These are phyloP conservation scores for Triadica sebifera DNA, from an alignment of 345 rosid species.

Conservation along the genomic window DNA sequence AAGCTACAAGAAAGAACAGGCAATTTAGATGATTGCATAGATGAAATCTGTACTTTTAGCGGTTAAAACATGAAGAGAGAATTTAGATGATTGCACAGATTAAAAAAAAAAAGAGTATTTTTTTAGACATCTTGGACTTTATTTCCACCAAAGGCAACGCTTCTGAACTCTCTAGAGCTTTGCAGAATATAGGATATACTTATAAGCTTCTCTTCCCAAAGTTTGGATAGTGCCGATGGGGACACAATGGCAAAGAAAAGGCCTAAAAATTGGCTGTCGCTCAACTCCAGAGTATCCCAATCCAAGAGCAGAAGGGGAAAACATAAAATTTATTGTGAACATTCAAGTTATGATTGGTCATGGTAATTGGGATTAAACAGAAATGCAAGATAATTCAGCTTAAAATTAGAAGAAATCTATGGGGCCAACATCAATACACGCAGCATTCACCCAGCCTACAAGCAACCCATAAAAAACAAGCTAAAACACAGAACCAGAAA, in stretches of 20 bases:
- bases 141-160: not conserved
- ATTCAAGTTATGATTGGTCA: not conserved
- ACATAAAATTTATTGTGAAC: not conserved
- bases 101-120: not conserved
- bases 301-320: not conserved
- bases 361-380: not conserved
- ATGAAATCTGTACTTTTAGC: not conserved
- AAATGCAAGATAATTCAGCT: not conserved
- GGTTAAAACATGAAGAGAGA: not conserved
- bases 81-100: not conserved
- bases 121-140: not conserved
- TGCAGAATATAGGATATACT: not conserved
- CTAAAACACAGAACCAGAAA: too few species aligned
- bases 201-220: not conserved
- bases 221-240: constrained; percentile 19
- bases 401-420: constrained; percentile 6
- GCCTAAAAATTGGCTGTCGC: not conserved
- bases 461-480: not conserved
- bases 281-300: not conserved
- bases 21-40: not conserved
- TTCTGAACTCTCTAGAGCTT: not conserved
- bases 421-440: constrained; percentile 3
- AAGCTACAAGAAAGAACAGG: not conserved
- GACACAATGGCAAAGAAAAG: not conserved
- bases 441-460: not conserved